Evolutionary conservation across 2,329 filamentous ascomycete species (phyloP).

Genomic region (Torrubiellomyces zombiae): DNA sequence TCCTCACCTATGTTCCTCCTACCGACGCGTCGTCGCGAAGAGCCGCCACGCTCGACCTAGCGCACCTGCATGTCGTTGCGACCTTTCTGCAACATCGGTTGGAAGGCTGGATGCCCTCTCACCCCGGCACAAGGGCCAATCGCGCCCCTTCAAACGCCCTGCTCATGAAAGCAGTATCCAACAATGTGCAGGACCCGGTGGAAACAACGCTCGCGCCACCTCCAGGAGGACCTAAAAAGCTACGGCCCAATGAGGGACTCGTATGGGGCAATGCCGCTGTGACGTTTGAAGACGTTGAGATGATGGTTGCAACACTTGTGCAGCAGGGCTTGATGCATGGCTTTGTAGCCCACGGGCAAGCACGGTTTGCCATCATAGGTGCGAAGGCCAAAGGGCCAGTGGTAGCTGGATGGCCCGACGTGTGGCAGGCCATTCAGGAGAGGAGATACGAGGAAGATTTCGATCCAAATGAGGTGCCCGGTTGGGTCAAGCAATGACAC

Average conservation of each 20-base stretch:
- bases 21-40: slow-evolving; percentile 34
- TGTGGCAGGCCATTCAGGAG: slow-evolving; percentile 51
- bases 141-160: slow-evolving; percentile 25
- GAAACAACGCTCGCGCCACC: slow-evolving; percentile 29
- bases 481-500: slow-evolving; percentile 46
- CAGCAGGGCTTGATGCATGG: slow-evolving; percentile 69
- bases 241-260: slow-evolving; percentile 40
- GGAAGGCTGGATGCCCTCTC: slow-evolving; percentile 36
- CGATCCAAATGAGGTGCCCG: slow-evolving; percentile 52
- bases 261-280: slow-evolving; percentile 47
- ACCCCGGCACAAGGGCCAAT: slow-evolving; percentile 11
- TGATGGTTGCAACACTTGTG: slow-evolving; percentile 58
- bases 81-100: slow-evolving; percentile 47
- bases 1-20: slow-evolving; percentile 60
- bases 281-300: slow-evolving; percentile 53
- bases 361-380: slow-evolving; percentile 68
- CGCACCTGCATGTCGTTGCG: slow-evolving; percentile 48
- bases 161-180: slow-evolving; percentile 34
- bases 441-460: slow-evolving; percentile 40
- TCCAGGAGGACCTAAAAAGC: slow-evolving; percentile 25
- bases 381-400: slow-evolving; percentile 50
- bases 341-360: slow-evolving; percentile 63
- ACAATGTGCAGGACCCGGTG: slow-evolving; percentile 22
- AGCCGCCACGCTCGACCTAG: slow-evolving; percentile 60
- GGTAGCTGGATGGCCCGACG: slow-evolving; percentile 57